Evolutionary conservation across 208 protist genomes (phyloP).

Genomic region (Wallacemonas rigidus): DNA sequence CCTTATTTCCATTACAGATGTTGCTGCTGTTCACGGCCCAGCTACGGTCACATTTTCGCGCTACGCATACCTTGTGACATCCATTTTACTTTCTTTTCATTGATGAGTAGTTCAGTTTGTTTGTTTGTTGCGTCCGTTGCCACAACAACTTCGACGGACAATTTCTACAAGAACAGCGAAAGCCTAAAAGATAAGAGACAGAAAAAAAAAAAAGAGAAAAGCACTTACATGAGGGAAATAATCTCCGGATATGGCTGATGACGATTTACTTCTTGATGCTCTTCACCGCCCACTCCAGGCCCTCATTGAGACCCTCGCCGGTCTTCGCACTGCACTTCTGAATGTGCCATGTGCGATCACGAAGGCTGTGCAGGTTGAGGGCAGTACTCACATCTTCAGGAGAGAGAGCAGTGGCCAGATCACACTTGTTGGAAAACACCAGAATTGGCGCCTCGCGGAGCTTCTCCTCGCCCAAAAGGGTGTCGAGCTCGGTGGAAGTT

Average conservation of each 20-base stretch:
- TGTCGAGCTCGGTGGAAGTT: conserved; percentile 91
- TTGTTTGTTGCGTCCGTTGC: background rate
- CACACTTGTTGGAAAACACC: conserved; percentile 98
- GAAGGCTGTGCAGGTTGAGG: conserved; percentile 85
- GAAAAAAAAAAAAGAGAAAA: conserved; percentile 27
- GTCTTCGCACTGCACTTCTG: conserved; percentile 93
- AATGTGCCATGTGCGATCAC: conserved; percentile 90
- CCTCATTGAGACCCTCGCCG: conserved; percentile 86
- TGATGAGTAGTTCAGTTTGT: background rate
- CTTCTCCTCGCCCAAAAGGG: conserved; percentile 95
- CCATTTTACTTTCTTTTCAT: conserved; percentile 7
- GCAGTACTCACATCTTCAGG: conserved; percentile 85
- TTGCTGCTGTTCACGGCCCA: too few species aligned
- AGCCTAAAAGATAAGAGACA: conserved; percentile 26
- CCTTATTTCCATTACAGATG: too few species aligned
- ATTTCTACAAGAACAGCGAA: conserved; percentile 5
- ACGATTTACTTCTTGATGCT: conserved; percentile 71
- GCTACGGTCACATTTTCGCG: too few species aligned
- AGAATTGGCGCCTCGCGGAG: conserved; percentile 94
- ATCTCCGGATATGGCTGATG: background rate
- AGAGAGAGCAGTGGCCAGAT: conserved; percentile 90
- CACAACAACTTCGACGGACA: background rate
- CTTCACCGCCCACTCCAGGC: conserved; percentile 90
- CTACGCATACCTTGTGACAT: too few species aligned
- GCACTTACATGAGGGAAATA: conserved; percentile 13